Evolutionary conservation across 1,139 yeast species (phyloP).

Genomic region (Saccharomyces pastorianus): DNA sequence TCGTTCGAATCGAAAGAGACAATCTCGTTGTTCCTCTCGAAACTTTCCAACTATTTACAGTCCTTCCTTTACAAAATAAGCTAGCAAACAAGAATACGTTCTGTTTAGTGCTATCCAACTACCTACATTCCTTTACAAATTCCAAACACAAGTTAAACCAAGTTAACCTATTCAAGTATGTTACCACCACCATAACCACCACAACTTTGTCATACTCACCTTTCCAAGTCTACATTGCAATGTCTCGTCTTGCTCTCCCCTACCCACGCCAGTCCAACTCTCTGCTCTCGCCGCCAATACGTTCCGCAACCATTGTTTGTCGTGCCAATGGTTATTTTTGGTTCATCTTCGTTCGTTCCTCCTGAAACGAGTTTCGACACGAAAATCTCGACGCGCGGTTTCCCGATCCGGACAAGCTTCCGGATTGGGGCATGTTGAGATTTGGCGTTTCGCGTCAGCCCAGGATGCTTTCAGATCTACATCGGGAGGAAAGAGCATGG

Average conservation of each 20-base stretch:
- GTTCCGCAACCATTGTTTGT: background rate
- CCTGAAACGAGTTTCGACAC: background rate
- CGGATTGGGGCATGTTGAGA: background rate
- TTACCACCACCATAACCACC: background rate
- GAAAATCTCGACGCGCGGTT: background rate
- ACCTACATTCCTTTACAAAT: slow-evolving; percentile 11
- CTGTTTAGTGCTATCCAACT: slow-evolving; percentile 6
- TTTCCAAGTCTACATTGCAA: background rate
- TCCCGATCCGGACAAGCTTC: background rate
- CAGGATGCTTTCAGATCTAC: background rate
- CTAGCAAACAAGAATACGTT: background rate
- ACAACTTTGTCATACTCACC: background rate
- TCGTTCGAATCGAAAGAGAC: background rate
- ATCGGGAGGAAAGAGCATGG: background rate
- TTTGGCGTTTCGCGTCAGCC: background rate
- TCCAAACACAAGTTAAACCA: background rate
- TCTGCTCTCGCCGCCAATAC: background rate
- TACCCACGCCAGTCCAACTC: background rate
- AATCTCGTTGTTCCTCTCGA: background rate
- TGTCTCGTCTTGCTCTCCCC: background rate
- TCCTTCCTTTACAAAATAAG: background rate
- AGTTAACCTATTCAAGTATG: background rate
- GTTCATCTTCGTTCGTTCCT: background rate
- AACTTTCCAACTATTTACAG: background rate
- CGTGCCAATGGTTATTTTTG: background rate